Evolutionary conservation across 2,329 filamentous ascomycete species (phyloP), one percentile per base, ranked within the genome.

Genomic region (Colletotrichum sp.): DNA sequence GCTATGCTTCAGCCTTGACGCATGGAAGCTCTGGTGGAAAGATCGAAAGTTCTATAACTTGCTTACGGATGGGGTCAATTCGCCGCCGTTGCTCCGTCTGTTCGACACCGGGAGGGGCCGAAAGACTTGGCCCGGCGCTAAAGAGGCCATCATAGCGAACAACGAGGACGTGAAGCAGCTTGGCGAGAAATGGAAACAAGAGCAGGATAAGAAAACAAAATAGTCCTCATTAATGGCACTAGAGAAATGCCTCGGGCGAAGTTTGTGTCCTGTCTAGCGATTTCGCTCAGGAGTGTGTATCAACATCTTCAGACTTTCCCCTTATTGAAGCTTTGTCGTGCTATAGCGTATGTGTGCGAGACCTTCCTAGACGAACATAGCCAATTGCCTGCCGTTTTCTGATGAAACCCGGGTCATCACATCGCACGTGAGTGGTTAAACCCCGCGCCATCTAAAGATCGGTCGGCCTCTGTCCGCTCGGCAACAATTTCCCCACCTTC

Each of bases 11-110:
- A 83, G 82, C 5, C 82, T 79, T 80, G 80, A 82, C 24, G 85
- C 83, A 5, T 88, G 87, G 87, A 81, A 81, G 76, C 83, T 88
- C 36, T 88, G 86, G 86, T 83, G 83, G 80, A 80, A 76, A 13
- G 84, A 88, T 69, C 81, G 82, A 38, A 82, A 82, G 73, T 81
- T 88, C 30, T 88, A 86, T 70, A 82, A 82, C 12, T 70, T 86
- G 68, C 78, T 87, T 70, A 85, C 85, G 79, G 79, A 82, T n/a
- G 86, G 86, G 0, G 77, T 84, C 4, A 83, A 86, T 78, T 80
- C 81, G 21, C 83, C 85, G 10, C 84, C 85, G 38, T 82, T 83
- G 9, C 86, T 85, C 71, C 83, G 86, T 1, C 79, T 87, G 9
- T 87, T 89, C 73, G 83, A 85, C 72, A 86, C 81, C 30, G 84